phyloP scores from a whole-genome alignment of 1,139 yeast species.

The Arxiozyma bovina region DNA sequence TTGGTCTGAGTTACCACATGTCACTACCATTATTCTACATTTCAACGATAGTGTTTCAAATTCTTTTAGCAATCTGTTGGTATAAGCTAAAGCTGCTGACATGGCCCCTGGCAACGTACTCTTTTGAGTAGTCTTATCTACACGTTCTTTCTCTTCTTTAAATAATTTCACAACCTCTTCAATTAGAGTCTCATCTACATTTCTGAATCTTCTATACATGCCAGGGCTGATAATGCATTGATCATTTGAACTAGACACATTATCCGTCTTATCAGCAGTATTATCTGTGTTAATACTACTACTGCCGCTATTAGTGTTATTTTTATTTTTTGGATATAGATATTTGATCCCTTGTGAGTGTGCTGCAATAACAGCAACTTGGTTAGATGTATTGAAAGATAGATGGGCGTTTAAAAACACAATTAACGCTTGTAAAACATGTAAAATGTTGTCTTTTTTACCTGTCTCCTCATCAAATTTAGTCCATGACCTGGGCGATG shows the following conservation, averaged over 20 bases:
- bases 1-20: conserved; percentile 34
- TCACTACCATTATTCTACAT: conserved; percentile 62
- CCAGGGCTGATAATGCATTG: conserved; percentile 33
- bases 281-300: not conserved
- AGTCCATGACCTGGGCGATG: conserved; percentile 73
- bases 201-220: conserved; percentile 81
- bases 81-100: conserved; percentile 58
- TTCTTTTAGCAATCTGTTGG: conserved; percentile 53
- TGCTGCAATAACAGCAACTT: conserved; percentile 74
- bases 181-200: conserved; percentile 72
- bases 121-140: conserved; percentile 20
- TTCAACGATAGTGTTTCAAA: conserved; percentile 46
- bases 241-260: conserved; percentile 6
- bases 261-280: conserved; percentile 2
- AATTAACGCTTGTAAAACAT: conserved; percentile 26
- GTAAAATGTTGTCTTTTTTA: conserved; percentile 20
- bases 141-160: conserved; percentile 21
- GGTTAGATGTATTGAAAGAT: conserved; percentile 64
- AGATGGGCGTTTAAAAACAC: conserved; percentile 67
- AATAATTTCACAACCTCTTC: conserved; percentile 48
- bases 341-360: conserved; percentile 64
- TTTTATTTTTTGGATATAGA: conserved; percentile 49
- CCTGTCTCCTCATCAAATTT: conserved; percentile 32
- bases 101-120: conserved; percentile 72
- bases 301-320: conserved; percentile 2